Conservation (phyloP, 2,329 filamentous ascomycete species). For the Epichloe aotearoae region DNA sequence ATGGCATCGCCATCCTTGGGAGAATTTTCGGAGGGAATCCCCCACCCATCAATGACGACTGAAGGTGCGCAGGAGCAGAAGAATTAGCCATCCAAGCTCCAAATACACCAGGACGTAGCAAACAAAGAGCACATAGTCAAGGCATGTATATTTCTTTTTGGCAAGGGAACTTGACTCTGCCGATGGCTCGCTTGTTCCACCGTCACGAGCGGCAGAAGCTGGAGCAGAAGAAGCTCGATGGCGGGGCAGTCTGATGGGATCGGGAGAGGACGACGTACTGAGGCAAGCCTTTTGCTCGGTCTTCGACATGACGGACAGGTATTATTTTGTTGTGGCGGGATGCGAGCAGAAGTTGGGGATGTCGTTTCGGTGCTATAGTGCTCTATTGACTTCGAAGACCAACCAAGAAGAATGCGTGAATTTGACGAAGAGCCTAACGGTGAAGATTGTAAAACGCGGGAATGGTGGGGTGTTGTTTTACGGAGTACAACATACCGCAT, state of each 20-base stretch:
- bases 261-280: constrained; percentile 36
- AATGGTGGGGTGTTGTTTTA: constrained; percentile 5
- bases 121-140: constrained; percentile 29
- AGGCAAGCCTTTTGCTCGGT: constrained; percentile 48
- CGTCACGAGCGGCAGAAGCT: constrained; percentile 4
- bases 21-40: constrained; percentile 67
- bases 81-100: constrained; percentile 46
- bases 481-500: neutral
- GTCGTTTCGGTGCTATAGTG: neutral
- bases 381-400: constrained; percentile 1
- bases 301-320: constrained; percentile 31
- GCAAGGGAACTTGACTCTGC: neutral
- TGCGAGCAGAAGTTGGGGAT: neutral
- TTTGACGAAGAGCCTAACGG: constrained; percentile 1
- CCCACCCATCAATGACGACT: constrained; percentile 99
- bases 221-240: constrained; percentile 3
- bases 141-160: constrained; percentile 4
- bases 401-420: constrained; percentile 2
- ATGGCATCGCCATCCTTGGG: constrained; percentile 91
- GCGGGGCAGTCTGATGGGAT: constrained; percentile 14
- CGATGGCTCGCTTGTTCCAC: constrained; percentile 5
- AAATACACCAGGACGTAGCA: constrained; percentile 43
- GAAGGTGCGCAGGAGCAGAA: constrained; percentile 33
- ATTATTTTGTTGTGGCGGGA: neutral
- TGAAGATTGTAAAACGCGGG: neutral